Conservation (phyloP, 78 protist species). For the Thecamonas trahens region DNA sequence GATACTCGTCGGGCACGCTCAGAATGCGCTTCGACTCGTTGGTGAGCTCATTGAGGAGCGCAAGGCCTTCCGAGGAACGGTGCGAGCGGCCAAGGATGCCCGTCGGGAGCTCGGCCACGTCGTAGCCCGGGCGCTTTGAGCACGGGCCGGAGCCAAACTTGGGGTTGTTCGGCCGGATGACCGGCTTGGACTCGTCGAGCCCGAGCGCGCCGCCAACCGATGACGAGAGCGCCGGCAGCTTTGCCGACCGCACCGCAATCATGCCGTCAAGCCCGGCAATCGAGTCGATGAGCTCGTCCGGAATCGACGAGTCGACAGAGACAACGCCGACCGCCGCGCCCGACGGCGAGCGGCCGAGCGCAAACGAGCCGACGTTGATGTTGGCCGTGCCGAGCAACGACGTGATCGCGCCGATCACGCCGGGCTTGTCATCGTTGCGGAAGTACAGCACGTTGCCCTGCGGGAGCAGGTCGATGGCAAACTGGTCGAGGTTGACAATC, state of each 20-base stretch:
- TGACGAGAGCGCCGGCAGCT: too few relatives aligned
- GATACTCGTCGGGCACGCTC: conserved; percentile 33
- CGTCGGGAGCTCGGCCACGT: background rate
- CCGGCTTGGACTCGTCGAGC: too few relatives aligned
- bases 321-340: too few relatives aligned
- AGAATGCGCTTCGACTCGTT: conserved; percentile 2
- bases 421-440: conserved; percentile 22
- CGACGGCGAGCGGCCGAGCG: conserved; percentile 11
- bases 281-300: too few relatives aligned
- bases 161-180: conserved; percentile 3
- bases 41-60: conserved; percentile 12
- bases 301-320: too few relatives aligned
- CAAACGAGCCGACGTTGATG: conserved; percentile 13
- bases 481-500: background rate
- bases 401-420: conserved; percentile 8
- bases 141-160: conserved; percentile 46
- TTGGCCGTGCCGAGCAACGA: background rate
- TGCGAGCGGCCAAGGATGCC: conserved; percentile 43
- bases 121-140: conserved; percentile 47
- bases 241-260: too few relatives aligned
- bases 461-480: background rate
- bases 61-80: conserved; percentile 21
- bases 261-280: too few relatives aligned
- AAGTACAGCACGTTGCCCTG: conserved; percentile 2
- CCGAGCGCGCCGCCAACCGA: too few relatives aligned